phyloP scores from a whole-genome alignment of 257 asterid species.

The Verbascum thapsus region DNA sequence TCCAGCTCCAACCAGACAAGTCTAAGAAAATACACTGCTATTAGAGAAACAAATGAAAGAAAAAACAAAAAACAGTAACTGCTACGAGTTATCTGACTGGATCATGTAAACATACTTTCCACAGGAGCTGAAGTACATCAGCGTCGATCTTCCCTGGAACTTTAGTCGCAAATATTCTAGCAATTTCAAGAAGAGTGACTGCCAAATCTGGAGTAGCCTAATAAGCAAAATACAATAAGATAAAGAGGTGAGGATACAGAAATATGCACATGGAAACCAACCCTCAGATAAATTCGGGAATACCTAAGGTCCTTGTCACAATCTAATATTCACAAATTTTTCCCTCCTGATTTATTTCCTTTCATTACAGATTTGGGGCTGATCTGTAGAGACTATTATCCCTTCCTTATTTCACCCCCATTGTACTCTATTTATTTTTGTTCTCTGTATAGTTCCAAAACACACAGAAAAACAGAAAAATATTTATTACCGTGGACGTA shows the following conservation, averaged over 20 bases:
- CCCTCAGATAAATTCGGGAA: no score
- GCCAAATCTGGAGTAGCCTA: conserved; percentile 99
- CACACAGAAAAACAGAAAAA: no score
- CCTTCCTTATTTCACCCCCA: no score
- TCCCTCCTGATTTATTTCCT: no score
- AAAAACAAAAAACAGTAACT: conserved; percentile 19
- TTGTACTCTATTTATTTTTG: no score
- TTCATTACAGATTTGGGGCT: no score
- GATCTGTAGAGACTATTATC: no score
- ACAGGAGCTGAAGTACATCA: conserved; percentile 94
- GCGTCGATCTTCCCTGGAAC: conserved; percentile 99
- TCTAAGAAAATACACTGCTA: conserved; percentile 47
- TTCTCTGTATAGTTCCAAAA: no score
- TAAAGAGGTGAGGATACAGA: conserved; percentile 22
- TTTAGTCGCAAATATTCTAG: conserved; percentile 95
- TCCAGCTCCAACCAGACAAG: conserved; percentile 99
- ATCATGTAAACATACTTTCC: conserved; percentile 73
- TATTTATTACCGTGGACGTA: no score
- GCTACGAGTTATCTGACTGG: conserved; percentile 21
- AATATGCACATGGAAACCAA: background rate
- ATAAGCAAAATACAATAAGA: conserved; percentile 36
- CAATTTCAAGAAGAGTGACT: conserved; percentile 97
- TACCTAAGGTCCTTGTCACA: no score
- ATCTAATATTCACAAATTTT: no score
- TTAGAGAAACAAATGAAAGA: conserved; percentile 28